Base-by-base conservation (phyloP, 106 monocot species). In the Agapanthus africanus region DNA sequence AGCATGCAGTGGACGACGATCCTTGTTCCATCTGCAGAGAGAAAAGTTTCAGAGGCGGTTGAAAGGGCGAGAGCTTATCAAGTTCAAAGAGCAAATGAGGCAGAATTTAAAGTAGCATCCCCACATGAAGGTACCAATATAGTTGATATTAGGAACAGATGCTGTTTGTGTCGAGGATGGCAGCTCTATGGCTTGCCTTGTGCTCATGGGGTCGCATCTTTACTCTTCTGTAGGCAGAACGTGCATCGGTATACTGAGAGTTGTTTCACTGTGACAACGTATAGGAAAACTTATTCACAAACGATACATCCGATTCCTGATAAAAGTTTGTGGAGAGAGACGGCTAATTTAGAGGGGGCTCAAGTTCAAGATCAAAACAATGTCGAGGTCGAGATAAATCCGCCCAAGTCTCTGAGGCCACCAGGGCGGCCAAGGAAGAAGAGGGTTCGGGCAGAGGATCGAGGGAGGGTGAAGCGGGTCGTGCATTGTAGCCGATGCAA, bases 401-500 rank as follows among this genome's bases (percentile, higher is more conserved):
- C 95, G 11, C 95, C 95, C 0, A 91, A 88, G 71, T 88, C 88
- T 7, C 76, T 95, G 1, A 82, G 78, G 73, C 95, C 95, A 4
- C 85, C 88, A 1, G 95, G 91, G 21, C 72, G 83, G 66, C 95
- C 88, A 9, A 81, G 95, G 40, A 95, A 91, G 77, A 91, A 84
- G 81, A 83, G 95, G 46, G 83, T 95, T 23, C 71, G 95, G 11
- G 88, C 95, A 19, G 95, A 95, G 73, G 95, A 95, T 40, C 78
- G 80, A 16, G 95, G 91, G 1, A 52, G 91, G 6, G 70, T 91
- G 59, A 95, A 95, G 71, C 59, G 95, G 63, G 84, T 91, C 6
- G 95, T 91, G 28, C 95, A 95, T 26, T 95, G 95, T 60, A 95
- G 95, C 70, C 69, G 95, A 42, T 95, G 95, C 78, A 95, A 95